Evolutionary conservation across 352 stramenopile genomes (phyloP).

Genomic region (Phytophthora kernoviae): DNA sequence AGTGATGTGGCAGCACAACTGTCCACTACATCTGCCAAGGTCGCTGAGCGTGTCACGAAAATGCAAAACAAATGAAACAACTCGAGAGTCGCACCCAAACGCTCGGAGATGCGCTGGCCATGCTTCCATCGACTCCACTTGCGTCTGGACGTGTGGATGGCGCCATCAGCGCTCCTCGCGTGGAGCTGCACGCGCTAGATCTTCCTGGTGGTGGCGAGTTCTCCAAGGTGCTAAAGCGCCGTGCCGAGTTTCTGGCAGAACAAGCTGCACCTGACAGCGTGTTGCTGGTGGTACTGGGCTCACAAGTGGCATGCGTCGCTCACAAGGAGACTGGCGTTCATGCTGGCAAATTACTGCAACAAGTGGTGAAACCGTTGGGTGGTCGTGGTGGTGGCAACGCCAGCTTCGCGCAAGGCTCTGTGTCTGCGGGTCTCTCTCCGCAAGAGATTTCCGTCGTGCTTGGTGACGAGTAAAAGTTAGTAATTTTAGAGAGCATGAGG

Average conservation of each 20-base stretch:
- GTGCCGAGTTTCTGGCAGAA: conserved; percentile 58
- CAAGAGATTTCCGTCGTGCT: conserved; percentile 31
- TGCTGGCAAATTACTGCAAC: conserved; percentile 63
- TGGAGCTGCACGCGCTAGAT: conserved; percentile 45
- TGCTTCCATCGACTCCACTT: conserved; percentile 44
- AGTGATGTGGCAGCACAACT: conserved; percentile 54
- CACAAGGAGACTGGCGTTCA: conserved; percentile 35
- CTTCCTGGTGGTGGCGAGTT: conserved; percentile 37
- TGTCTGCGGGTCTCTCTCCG: conserved; percentile 22
- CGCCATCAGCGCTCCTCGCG: conserved; percentile 10
- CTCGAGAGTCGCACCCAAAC: conserved; percentile 56
- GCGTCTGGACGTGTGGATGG: conserved; percentile 30
- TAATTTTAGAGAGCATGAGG: conserved; percentile 10
- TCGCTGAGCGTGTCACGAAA: conserved; percentile 65
- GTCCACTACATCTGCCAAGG: conserved; percentile 65
- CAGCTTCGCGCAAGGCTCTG: conserved; percentile 64
- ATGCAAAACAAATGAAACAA: conserved; percentile 74
- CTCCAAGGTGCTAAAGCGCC: conserved; percentile 61
- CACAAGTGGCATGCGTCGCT: conserved; percentile 56
- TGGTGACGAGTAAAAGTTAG: conserved; percentile 1
- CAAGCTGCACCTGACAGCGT: conserved; percentile 28
- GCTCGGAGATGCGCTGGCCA: conserved; percentile 56
- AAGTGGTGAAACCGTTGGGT: conserved; percentile 53
- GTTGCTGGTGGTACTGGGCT: conserved; percentile 56
- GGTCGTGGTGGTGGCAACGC: conserved; percentile 65